phyloP scores from a whole-genome alignment of 768 basidiomycete genomes.

The Coprinellus aureogranulatus region DNA sequence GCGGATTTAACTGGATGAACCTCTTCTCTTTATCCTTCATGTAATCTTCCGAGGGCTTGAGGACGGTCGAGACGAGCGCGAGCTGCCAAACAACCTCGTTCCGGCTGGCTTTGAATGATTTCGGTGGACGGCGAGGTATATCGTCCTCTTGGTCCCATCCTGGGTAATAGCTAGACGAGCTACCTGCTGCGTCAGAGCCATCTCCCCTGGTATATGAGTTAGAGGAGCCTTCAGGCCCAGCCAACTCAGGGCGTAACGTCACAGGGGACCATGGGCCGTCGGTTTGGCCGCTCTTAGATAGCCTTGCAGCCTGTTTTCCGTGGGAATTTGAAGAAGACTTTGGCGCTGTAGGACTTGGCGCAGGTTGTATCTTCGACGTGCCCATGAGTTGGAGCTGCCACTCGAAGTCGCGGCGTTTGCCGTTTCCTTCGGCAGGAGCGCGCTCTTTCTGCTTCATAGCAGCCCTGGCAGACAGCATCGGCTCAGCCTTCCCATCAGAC shows the following conservation, averaged over 20 bases:
- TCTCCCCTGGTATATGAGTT: too few species aligned
- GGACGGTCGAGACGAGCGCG: not conserved
- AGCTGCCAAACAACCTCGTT: slow-evolving; percentile 1
- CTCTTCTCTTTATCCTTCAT: not conserved
- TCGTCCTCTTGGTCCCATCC: not conserved
- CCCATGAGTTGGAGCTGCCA: not conserved
- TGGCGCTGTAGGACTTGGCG: too few species aligned
- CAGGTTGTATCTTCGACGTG: not conserved
- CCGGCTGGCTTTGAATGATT: not conserved
- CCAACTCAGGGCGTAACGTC: not conserved
- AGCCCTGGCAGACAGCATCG: too few species aligned
- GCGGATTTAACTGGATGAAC: not conserved
- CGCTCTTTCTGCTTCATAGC: not conserved
- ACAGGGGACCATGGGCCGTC: not conserved
- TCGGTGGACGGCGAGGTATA: too few species aligned
- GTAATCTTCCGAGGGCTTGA: not conserved
- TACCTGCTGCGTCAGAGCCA: not conserved
- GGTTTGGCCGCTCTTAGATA: too few species aligned
- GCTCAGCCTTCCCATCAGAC: not conserved
- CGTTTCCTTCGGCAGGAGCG: too few species aligned
- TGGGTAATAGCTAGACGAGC: too few species aligned
- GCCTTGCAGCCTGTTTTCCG: too few species aligned
- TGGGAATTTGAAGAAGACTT: too few species aligned
- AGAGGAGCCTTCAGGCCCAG: not conserved
- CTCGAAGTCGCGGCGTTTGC: not conserved